Evolutionary conservation across 495 filamentous ascomycete species (phyloP).

Genomic region (Halenospora varia): DNA sequence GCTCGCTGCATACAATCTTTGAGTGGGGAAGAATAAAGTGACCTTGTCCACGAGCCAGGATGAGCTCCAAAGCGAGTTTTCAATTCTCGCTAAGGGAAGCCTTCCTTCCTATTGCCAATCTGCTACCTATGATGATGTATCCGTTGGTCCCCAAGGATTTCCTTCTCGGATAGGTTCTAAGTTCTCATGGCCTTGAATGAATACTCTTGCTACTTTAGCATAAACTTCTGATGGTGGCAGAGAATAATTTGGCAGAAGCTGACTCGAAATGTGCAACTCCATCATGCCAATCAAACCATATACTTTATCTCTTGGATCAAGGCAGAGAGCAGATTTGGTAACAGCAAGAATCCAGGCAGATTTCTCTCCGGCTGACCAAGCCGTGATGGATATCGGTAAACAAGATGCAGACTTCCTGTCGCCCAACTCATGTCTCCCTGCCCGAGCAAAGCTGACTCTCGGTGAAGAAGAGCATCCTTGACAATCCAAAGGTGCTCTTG

Average conservation of each 20-base stretch:
- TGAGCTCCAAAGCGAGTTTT: neutral
- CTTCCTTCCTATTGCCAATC: constrained; percentile 23
- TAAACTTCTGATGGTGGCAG: neutral
- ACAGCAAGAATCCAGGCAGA: constrained; percentile 12
- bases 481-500: constrained; percentile 11
- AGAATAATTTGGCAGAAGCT: constrained; percentile 13
- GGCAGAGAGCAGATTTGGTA: constrained; percentile 13
- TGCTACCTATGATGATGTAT: constrained; percentile 19
- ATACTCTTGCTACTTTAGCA: constrained; percentile 9
- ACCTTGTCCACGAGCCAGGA: neutral
- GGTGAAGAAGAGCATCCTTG: constrained; percentile 12
- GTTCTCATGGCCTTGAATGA: constrained; percentile 13
- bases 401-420: constrained; percentile 14
- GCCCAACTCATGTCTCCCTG: no score
- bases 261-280: constrained; percentile 3
- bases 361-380: constrained; percentile 5
- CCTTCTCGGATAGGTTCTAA: constrained; percentile 23
- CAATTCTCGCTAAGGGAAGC: neutral
- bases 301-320: constrained; percentile 20
- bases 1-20: constrained; percentile 7
- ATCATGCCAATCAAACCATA: constrained; percentile 22
- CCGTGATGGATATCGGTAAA: constrained; percentile 3
- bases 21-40: neutral
- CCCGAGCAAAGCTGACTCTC: neutral
- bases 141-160: constrained; percentile 20